Evolutionary conservation across 1,284 basidiomycete species (phyloP), one percentile per base, ranked within the genome.

Genomic region (Neotropicomus parvogracilis): DNA sequence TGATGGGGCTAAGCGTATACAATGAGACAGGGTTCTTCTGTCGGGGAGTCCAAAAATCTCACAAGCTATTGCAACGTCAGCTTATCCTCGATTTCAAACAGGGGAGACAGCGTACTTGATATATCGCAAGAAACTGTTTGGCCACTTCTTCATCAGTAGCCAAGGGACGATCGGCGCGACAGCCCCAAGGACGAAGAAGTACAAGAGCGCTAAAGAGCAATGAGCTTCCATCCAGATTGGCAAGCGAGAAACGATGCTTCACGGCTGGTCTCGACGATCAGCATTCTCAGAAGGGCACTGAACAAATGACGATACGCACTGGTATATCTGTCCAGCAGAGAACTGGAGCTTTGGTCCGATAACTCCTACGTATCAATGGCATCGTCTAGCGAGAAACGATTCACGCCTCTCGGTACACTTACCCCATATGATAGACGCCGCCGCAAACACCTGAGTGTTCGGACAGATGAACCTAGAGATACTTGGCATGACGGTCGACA

Each of bases 101-200:
- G 8, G 8, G 24, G 8, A 24, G 24, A 24, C 4, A 5, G 24
- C 51, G n/a, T 41, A 75, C 70, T 77, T 76, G 52, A 78, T 53
- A 55, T 78, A 78, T 54, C 70, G 70, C 48, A 74, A 46, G 52
- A 68, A 67, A 34, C 68, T 70, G 34, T 74, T 70, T 0, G 76
- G 77, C 58, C 67, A 79, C 56, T 55, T 68, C 54, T 63, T 69
- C 51, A 68, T 64, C 46, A 76, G 39, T 7, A 71, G 27, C 67
- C 70, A 80, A 3, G 70, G 62, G 46, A 74, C 55, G 27, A 72
- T n/a, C 0, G 78, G 78, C 16, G 65, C 59, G 14, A 74, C 24
- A 1, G 72, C 70, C 32, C 78, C 77, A 20, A 71, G 57, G 40
- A 79, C 49, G 65, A 79, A 79, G 65, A 77, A 76, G 57, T 70